phyloP scores from a whole-genome alignment of 352 stramenopile genomes.

The Pythium volutum region DNA sequence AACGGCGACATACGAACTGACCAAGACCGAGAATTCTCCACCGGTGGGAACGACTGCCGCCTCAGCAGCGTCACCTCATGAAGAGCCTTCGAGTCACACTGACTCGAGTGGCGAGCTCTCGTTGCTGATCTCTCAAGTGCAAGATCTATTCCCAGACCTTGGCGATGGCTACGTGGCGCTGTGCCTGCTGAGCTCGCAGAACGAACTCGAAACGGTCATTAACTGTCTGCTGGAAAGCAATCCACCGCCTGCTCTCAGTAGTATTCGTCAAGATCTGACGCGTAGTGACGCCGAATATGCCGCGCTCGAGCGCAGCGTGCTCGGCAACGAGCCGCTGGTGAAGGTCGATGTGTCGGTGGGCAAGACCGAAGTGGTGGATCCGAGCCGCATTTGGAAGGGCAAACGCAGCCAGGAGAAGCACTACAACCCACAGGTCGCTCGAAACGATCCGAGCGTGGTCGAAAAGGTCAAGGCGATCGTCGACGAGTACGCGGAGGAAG shows the following conservation, averaged over 20 bases:
- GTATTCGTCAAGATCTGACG: constrained; percentile 17
- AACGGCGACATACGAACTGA: background rate
- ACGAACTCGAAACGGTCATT: constrained; percentile 36
- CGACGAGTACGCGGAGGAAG: constrained; percentile 30
- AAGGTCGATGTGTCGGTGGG: background rate
- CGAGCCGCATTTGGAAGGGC: constrained; percentile 33
- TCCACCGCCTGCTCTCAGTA: constrained; percentile 17
- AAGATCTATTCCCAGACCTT: constrained; percentile 41
- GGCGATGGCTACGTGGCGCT: constrained; percentile 38
- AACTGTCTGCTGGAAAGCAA: constrained; percentile 38
- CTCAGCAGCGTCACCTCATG: background rate
- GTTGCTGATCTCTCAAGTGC: constrained; percentile 27
- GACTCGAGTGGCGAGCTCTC: background rate
- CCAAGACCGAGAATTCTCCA: background rate
- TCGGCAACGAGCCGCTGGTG: constrained; percentile 12
- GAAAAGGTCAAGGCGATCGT: constrained; percentile 34
- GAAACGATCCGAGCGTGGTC: constrained; percentile 27
- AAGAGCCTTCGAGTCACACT: background rate
- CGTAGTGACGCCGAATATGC: constrained; percentile 20
- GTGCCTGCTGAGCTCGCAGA: constrained; percentile 27
- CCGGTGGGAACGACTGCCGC: background rate
- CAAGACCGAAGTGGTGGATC: constrained; percentile 29
- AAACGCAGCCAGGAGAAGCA: constrained; percentile 34
- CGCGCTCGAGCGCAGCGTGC: constrained; percentile 12
- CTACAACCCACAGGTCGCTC: constrained; percentile 34